Conservation (phyloP, 116 monocot species). For the Thalassia testudinum region DNA sequence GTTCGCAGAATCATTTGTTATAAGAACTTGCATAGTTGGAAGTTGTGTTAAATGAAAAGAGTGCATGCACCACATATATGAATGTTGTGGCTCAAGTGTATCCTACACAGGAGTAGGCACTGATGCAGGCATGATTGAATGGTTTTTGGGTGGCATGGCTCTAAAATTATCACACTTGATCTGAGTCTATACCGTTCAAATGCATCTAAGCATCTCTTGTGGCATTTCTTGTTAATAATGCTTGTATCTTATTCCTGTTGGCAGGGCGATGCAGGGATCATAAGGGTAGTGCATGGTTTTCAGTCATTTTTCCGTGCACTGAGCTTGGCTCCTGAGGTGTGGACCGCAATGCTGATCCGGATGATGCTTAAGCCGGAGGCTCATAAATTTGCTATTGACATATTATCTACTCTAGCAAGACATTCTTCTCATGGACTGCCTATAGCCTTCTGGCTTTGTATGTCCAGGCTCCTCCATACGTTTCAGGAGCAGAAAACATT, state of each 20-base stretch:
- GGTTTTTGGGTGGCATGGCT: too few relatives aligned
- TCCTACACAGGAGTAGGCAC: too few relatives aligned
- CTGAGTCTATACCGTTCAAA: too few relatives aligned
- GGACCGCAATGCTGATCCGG: slow-evolving; percentile 59
- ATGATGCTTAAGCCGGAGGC: slow-evolving; percentile 43
- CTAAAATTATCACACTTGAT: too few relatives aligned
- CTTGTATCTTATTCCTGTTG: background rate
- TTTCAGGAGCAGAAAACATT: slow-evolving; percentile 14
- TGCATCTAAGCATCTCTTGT: too few relatives aligned
- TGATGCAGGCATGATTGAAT: too few relatives aligned
- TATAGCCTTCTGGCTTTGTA: slow-evolving; percentile 57
- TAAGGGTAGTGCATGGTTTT: slow-evolving; percentile 36
- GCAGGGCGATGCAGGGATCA: slow-evolving; percentile 32
- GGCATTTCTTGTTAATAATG: too few relatives aligned
- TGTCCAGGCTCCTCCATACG: slow-evolving; percentile 49
- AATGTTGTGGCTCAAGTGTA: too few relatives aligned
- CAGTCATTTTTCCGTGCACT: slow-evolving; percentile 35
- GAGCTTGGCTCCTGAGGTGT: slow-evolving; percentile 50
- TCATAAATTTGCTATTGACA: slow-evolving; percentile 39
- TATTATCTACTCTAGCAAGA: slow-evolving; percentile 20
- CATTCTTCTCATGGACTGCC: slow-evolving; percentile 35
- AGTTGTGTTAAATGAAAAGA: too few relatives aligned
- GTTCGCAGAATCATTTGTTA: too few relatives aligned
- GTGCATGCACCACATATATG: too few relatives aligned
- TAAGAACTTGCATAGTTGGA: too few relatives aligned